phyloP scores from a whole-genome alignment of 169 alveolate genomes.

The Plasmodium cynomolgi region DNA sequence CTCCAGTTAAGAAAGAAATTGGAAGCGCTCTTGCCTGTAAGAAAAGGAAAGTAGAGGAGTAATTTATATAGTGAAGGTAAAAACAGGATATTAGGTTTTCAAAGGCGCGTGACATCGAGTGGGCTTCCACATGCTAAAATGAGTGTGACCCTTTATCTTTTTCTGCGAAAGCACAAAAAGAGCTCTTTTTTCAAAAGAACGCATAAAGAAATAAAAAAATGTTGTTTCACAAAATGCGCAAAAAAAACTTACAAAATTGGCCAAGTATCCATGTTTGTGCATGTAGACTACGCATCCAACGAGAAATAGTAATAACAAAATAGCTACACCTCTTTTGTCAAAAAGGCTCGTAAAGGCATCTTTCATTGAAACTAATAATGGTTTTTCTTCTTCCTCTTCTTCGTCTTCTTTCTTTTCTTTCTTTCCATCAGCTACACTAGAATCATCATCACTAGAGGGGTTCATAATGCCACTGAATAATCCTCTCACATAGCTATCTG shows the following conservation, averaged over 20 bases:
- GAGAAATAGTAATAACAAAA: neutral
- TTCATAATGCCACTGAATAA: neutral
- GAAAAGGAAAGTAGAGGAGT: neutral
- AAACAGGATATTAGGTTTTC: neutral
- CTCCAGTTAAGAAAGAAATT: neutral
- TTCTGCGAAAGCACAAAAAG: neutral
- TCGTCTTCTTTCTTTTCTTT: neutral
- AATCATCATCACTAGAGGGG: neutral
- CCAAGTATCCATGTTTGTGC: neutral
- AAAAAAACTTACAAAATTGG: neutral
- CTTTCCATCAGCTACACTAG: neutral
- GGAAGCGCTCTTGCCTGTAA: neutral
- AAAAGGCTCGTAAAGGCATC: neutral
- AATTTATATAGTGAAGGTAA: neutral
- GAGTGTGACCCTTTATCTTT: neutral
- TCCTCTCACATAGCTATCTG: neutral
- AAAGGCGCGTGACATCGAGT: neutral
- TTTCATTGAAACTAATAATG: neutral
- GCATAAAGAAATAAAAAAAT: neutral
- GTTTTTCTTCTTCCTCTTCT: neutral
- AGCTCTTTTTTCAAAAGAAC: neutral
- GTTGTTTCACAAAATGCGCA: neutral
- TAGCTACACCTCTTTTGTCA: neutral
- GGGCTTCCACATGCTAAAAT: neutral
- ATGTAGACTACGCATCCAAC: neutral